phyloP scores from a whole-genome alignment of 495 filamentous ascomycete genomes.

The Lasiosphaeria miniovina region DNA sequence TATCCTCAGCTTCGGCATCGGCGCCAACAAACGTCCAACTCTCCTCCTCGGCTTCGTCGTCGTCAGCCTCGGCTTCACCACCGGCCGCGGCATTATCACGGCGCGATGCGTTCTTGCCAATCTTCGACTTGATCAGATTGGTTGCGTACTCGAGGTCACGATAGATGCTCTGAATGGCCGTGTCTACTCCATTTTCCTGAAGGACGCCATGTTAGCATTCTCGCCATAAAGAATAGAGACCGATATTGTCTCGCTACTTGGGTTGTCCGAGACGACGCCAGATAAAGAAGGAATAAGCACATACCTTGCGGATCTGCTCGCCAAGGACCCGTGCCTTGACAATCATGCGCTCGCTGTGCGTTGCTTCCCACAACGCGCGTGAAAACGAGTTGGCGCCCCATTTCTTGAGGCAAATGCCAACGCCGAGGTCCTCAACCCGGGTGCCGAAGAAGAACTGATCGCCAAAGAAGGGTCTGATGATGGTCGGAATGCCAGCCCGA shows the following conservation, averaged over 20 bases:
- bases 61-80: constrained; percentile 24
- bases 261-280: not conserved
- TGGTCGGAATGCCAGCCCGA: constrained; percentile 86
- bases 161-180: constrained; percentile 89
- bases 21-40: constrained; percentile 50
- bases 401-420: constrained; percentile 86
- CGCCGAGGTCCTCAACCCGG: constrained; percentile 86
- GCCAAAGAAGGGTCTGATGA: constrained; percentile 95
- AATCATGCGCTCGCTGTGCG: constrained; percentile 85
- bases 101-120: constrained; percentile 49
- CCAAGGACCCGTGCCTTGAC: constrained; percentile 77
- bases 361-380: constrained; percentile 87
- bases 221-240: constrained; percentile 39
- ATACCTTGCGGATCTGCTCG: constrained; percentile 80
- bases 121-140: constrained; percentile 66
- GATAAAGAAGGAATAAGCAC: constrained; percentile 23
- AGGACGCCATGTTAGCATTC: constrained; percentile 28
- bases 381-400: constrained; percentile 80
- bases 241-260: too few species aligned
- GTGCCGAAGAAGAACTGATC: constrained; percentile 96
- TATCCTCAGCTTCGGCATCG: constrained; percentile 28
- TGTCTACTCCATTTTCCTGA: constrained; percentile 85
- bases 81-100: constrained; percentile 35
- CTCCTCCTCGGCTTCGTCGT: constrained; percentile 44
- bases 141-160: constrained; percentile 95